Conservation (phyloP, 2,329 filamentous ascomycete species). For the Colletotrichum camelliae region DNA sequence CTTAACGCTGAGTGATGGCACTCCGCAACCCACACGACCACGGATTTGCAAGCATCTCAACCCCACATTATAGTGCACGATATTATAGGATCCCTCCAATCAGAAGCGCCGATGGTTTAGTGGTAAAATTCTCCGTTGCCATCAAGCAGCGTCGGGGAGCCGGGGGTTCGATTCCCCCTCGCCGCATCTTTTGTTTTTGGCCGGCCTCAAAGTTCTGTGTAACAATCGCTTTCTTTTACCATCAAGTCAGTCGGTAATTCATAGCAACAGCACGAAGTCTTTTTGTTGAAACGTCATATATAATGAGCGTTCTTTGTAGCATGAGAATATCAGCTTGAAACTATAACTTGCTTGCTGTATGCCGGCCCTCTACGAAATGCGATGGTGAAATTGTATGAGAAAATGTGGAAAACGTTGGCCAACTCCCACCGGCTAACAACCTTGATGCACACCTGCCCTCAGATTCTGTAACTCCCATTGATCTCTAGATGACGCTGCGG, state of each 20-base stretch:
- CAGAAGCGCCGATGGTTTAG: neutral
- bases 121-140: slow-evolving; percentile 9
- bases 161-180: slow-evolving; percentile 3
- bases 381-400: neutral
- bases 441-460: neutral
- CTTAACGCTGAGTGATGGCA: neutral
- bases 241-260: neutral
- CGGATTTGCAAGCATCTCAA: no score
- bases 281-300: no score
- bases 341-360: neutral
- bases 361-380: neutral
- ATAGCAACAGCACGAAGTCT: neutral
- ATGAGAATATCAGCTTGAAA: neutral
- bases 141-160: slow-evolving; percentile 1
- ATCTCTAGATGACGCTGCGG: neutral
- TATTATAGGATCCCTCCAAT: accelerated
- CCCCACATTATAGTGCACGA: no score
- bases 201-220: no score
- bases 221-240: neutral
- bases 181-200: neutral
- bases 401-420: neutral
- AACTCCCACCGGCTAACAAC: neutral
- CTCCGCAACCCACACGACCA: neutral
- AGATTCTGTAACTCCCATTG: neutral
- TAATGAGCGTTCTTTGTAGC: no score